Conservation (phyloP, 306 rosid genomes). For the Lithocarpus polystachyus region DNA sequence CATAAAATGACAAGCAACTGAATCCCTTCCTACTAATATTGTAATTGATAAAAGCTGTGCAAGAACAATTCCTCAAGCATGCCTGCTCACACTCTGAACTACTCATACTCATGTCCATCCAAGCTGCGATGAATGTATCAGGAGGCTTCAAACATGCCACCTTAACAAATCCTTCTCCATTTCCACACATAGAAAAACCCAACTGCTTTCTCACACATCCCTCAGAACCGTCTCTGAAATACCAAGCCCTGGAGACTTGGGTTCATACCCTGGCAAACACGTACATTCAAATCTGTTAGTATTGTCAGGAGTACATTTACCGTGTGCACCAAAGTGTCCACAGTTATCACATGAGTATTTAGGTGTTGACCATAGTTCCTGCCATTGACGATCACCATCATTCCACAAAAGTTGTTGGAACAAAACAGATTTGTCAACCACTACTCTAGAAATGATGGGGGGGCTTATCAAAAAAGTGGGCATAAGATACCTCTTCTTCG, state of each 20-base stretch:
- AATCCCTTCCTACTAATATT: background rate
- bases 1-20: constrained; percentile 30
- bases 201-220: constrained; percentile 7
- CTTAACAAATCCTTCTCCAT: constrained; percentile 16
- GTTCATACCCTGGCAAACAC: constrained; percentile 14
- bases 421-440: too few species aligned
- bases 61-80: too few species aligned
- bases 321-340: background rate
- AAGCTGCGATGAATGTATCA: background rate
- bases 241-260: constrained; percentile 11
- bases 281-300: background rate
- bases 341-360: background rate
- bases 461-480: too few species aligned
- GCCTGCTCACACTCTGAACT: too few species aligned
- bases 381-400: too few species aligned
- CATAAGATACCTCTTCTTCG: too few species aligned
- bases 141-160: background rate
- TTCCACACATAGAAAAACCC: background rate
- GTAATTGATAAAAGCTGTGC: too few species aligned
- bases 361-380: background rate
- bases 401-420: too few species aligned
- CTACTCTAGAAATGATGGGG: too few species aligned
- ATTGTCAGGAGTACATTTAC: background rate
- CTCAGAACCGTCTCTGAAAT: background rate
- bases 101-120: background rate